Evolutionary conservation across 371 early-diverging fungal genomes (phyloP).

Genomic region (Mucor racemosus): DNA sequence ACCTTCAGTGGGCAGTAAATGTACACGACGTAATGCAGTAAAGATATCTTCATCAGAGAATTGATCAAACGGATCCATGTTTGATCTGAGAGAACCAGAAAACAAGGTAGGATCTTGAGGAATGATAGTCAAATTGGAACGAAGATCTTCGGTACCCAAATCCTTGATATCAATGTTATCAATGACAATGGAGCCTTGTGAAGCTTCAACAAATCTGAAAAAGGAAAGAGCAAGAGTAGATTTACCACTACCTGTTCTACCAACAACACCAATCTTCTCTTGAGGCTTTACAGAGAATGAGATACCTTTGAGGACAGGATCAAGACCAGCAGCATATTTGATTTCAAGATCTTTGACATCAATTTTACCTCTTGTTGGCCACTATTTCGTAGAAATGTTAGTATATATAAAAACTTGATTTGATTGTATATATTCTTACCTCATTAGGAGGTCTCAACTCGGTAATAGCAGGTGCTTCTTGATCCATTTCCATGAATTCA

Average conservation of each 20-base stretch:
- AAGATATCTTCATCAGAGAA: conserved; percentile 68
- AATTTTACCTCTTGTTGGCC: conserved; percentile 69
- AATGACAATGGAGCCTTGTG: conserved; percentile 68
- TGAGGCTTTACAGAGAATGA: conserved; percentile 52
- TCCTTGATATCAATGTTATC: conserved; percentile 79
- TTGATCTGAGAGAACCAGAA: conserved; percentile 66
- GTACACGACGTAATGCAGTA: conserved; percentile 61
- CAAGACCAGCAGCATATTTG: conserved; percentile 64
- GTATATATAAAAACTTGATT: too few relatives aligned
- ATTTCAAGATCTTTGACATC: conserved; percentile 61
- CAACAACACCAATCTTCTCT: conserved; percentile 70
- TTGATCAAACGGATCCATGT: conserved; percentile 70
- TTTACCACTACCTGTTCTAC: conserved; percentile 81
- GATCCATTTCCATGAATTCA: conserved; percentile 78
- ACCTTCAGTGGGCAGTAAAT: conserved; percentile 39
- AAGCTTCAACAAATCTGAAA: conserved; percentile 78
- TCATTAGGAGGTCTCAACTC: conserved; percentile 58
- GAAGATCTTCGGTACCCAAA: conserved; percentile 73
- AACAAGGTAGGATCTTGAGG: conserved; percentile 71
- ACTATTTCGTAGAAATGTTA: conserved; percentile 20
- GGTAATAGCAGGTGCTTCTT: conserved; percentile 73
- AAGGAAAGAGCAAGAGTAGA: conserved; percentile 74
- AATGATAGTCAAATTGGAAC: conserved; percentile 75
- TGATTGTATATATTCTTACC: too few relatives aligned
- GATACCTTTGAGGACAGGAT: conserved; percentile 64